Evolutionary conservation across 2,329 filamentous ascomycete species (phyloP).

Genomic region (Phialemonium atrogriseum): DNA sequence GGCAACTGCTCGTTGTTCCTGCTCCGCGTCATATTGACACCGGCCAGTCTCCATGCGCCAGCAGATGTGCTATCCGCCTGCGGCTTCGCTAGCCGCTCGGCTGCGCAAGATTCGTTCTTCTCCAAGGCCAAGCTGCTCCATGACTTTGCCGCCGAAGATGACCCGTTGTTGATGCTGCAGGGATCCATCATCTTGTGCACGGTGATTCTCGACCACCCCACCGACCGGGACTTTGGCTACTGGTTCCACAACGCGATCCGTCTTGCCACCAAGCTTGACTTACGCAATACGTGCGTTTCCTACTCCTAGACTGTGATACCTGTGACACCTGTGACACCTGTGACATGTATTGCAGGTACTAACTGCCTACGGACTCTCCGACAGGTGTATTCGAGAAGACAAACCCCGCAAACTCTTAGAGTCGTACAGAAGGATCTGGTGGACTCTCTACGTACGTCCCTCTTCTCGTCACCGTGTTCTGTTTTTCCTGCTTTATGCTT

Average conservation of each 20-base stretch:
- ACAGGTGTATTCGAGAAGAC: slow-evolving; percentile 15
- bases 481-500: slow-evolving; percentile 12
- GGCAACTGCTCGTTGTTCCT: slow-evolving; percentile 15
- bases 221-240: slow-evolving; percentile 13
- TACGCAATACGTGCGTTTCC: slow-evolving; percentile 14
- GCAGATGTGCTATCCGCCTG: slow-evolving; percentile 14
- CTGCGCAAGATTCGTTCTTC: slow-evolving; percentile 15
- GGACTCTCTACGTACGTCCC: slow-evolving; percentile 14
- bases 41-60: slow-evolving; percentile 14
- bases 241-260: slow-evolving; percentile 15
- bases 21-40: slow-evolving; percentile 13
- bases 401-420: slow-evolving; percentile 14
- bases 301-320: slow-evolving; percentile 1
- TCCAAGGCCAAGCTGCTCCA: slow-evolving; percentile 15
- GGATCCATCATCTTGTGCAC: slow-evolving; percentile 15
- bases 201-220: slow-evolving; percentile 15
- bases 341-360: slow-evolving; percentile 9
- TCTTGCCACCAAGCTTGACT: slow-evolving; percentile 15
- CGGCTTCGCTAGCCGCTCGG: slow-evolving; percentile 13
- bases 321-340: slow-evolving; percentile 1
- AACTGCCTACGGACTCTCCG: slow-evolving; percentile 8
- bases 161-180: slow-evolving; percentile 15
- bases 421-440: slow-evolving; percentile 16
- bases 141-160: slow-evolving; percentile 14
- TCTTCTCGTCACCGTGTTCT: slow-evolving; percentile 9